Percentiles rank a stretch among this genome's conserved stretches.
These are phyloP conservation scores for Lentinula guzmanii DNA, from an alignment of 768 basidiomycete genomes.

Conservation along the genomic window DNA sequence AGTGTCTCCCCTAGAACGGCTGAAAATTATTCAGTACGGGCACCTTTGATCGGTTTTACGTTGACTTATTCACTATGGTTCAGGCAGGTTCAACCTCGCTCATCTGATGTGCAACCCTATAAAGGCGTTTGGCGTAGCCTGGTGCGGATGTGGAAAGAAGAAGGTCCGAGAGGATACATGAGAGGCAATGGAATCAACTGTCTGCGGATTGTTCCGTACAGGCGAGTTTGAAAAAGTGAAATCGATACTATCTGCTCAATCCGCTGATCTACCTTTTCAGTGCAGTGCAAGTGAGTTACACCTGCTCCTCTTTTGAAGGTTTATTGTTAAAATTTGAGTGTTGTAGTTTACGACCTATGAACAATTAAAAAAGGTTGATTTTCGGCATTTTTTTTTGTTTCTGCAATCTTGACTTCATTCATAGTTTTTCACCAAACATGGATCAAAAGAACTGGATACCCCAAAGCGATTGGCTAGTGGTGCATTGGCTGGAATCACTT, in stretches of 20 bases:
- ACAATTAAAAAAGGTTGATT: slow-evolving; percentile 74
- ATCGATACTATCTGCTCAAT: neutral
- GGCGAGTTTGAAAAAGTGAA: slow-evolving; percentile 25
- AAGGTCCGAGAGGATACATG: slow-evolving; percentile 92
- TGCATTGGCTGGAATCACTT: slow-evolving; percentile 89
- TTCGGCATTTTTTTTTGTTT: neutral
- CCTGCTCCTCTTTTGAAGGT: neutral
- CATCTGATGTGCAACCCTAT: slow-evolving; percentile 55
- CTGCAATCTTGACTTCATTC: slow-evolving; percentile 25
- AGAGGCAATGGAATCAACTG: slow-evolving; percentile 91
- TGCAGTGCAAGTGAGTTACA: slow-evolving; percentile 42
- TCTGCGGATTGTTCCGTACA: slow-evolving; percentile 88
- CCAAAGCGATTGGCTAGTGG: slow-evolving; percentile 81
- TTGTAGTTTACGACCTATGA: slow-evolving; percentile 79
- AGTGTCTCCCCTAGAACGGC: slow-evolving; percentile 84
- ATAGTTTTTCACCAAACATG: slow-evolving; percentile 66
- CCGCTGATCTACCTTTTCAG: slow-evolving; percentile 25
- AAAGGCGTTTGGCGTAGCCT: slow-evolving; percentile 82
- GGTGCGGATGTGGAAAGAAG: slow-evolving; percentile 87
- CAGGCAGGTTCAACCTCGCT: slow-evolving; percentile 86
- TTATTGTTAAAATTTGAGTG: neutral
- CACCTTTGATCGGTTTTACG: slow-evolving; percentile 6
- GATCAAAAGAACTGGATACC: slow-evolving; percentile 78
- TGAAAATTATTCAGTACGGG: slow-evolving; percentile 91
- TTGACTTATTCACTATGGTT: neutral